phyloP scores from a whole-genome alignment of 2,329 filamentous ascomycete genomes.

The Fusarium equiseti region DNA sequence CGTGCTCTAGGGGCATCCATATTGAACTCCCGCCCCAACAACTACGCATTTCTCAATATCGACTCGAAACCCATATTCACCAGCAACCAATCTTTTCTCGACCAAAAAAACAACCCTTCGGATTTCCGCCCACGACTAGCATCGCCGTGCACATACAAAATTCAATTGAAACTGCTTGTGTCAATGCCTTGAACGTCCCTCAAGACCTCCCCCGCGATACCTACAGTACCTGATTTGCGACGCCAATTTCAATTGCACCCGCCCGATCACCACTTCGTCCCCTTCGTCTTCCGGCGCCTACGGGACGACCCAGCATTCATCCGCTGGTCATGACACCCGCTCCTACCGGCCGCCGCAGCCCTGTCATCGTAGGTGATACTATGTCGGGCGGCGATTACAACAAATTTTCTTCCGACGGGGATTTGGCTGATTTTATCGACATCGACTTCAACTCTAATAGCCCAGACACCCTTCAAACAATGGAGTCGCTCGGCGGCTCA shows the following conservation, averaged over 20 bases:
- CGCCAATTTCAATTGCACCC: conserved; percentile 41
- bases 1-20: conserved; percentile 46
- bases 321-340: conserved; percentile 54
- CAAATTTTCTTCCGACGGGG: conserved; percentile 54
- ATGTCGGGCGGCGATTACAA: conserved; percentile 55
- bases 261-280: conserved; percentile 19
- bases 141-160: background rate
- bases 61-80: conserved; percentile 33
- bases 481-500: conserved; percentile 49
- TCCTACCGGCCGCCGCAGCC: conserved; percentile 52
- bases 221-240: conserved; percentile 40
- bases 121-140: background rate
- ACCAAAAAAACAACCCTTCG: conserved; percentile 14
- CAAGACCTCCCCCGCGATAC: conserved; percentile 38
- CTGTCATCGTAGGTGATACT: conserved; percentile 55
- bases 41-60: conserved; percentile 37
- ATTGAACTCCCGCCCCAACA: conserved; percentile 45
- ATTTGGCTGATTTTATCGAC: conserved; percentile 52
- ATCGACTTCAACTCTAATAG: conserved; percentile 53
- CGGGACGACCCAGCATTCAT: conserved; percentile 38
- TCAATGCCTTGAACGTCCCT: conserved; percentile 39
- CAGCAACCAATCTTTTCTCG: conserved; percentile 25
- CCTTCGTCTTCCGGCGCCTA: conserved; percentile 20
- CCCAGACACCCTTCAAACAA: conserved; percentile 54
- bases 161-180: conserved; percentile 18